Base-by-base conservation (phyloP, 768 basidiomycete genomes). In the Panaeolus cyanescens region DNA sequence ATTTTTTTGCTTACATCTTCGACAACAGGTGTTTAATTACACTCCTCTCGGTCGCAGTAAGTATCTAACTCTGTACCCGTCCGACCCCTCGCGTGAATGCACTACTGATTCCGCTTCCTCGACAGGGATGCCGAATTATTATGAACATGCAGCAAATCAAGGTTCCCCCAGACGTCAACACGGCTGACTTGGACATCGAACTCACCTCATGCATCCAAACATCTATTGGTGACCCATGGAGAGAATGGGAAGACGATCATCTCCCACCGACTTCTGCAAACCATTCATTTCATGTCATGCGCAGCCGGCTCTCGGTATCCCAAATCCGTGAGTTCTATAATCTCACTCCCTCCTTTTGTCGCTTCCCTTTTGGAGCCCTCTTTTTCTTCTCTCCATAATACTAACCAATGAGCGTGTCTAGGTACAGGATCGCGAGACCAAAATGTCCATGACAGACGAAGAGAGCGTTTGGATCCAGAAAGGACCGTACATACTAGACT, bases 91-190 rank as follows among this genome's bases (percentile, higher is more conserved):
- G 39, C 22, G 39, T 22, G 39, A 42, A 42, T 45, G 17, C 19
- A 17, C 19, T 25, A 8, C 57, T 42, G 30, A 17, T 37, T 19
- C 28, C 28, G 31, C 31, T 12, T 25, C 28, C 19, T 30, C 30
- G 20, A 42, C 19, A 64, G 62, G 62, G 62, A 30, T 56, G 62
- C 31, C 54, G 62, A 37, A 58, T 60, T 19, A 57, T 64, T 22
- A 64, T 64, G 59, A 64, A 64, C 20, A 64, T 60, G 59, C 62
- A 58, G 34, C 55, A 56, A 34, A 31, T 64, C n/a, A 64, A 64
- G 32, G 33, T 64, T n/a, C 37, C 59, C 25, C 50, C 30, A 30
- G 39, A 42, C 19, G 39, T 42, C 39, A 42, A 42, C 22, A 42
- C 39, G 19, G 34, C 36, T 34, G 42, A 37, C 20, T 30, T 42